Evolutionary conservation across 345 rosid species (phyloP).

Genomic region (Lumnitzera littorea): DNA sequence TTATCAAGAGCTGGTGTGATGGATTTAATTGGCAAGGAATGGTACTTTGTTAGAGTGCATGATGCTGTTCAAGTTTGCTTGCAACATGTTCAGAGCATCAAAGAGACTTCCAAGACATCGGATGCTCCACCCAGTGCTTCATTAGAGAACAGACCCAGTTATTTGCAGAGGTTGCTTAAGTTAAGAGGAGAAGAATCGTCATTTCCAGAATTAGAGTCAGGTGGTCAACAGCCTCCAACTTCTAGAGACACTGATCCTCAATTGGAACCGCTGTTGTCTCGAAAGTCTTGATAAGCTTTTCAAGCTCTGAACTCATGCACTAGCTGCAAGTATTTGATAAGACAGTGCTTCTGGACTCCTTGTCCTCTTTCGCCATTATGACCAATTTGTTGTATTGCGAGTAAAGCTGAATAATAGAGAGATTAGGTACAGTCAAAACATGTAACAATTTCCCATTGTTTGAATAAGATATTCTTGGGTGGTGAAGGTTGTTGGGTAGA

Average conservation of each 20-base stretch:
- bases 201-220: conserved; percentile 44
- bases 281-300: conserved; percentile 14
- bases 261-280: conserved; percentile 57
- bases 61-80: conserved; percentile 98
- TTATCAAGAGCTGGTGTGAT: conserved; percentile 70
- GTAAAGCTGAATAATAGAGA: too few relatives aligned
- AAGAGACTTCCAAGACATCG: conserved; percentile 18
- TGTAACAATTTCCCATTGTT: too few relatives aligned
- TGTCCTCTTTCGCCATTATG: too few relatives aligned
- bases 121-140: conserved; percentile 18
- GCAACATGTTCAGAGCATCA: conserved; percentile 54
- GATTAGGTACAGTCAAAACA: too few relatives aligned
- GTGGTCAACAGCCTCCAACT: conserved; percentile 12
- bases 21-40: conserved; percentile 80
- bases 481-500: too few relatives aligned
- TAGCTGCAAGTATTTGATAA: rapidly evolving
- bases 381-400: too few relatives aligned
- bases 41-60: conserved; percentile 90
- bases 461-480: too few relatives aligned
- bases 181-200: conserved; percentile 37
- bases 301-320: conserved; percentile 2
- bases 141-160: conserved; percentile 28
- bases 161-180: conserved; percentile 36
- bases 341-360: too few relatives aligned
- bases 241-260: conserved; percentile 24